A percentile compares a stretch with the other conserved stretches of the same genome.
These are phyloP conservation scores for Pycnococcus provasolii DNA, from an alignment of 139 green algal genomes.

Conservation along the genomic window DNA sequence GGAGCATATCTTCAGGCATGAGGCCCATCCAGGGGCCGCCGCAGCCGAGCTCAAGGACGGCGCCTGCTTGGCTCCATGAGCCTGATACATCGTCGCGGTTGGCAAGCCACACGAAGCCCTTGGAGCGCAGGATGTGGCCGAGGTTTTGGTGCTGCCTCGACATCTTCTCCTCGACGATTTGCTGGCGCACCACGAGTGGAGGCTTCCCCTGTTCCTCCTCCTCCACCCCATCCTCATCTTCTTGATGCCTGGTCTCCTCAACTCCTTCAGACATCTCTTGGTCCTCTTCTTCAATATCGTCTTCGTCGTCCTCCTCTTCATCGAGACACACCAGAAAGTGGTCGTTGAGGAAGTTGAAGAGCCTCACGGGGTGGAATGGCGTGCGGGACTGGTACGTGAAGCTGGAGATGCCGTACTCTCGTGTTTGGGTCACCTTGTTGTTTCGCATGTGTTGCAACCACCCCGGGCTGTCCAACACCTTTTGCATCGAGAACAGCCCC, in stretches of 20 bases:
- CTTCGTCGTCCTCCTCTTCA: too few species aligned
- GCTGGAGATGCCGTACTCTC: slow-evolving; percentile 52
- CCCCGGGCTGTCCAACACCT: slow-evolving; percentile 41
- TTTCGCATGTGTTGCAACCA: slow-evolving; percentile 42
- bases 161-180: background rate
- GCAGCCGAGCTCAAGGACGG: slow-evolving; percentile 3
- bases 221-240: slow-evolving; percentile 10
- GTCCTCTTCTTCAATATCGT: too few species aligned
- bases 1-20: too few species aligned
- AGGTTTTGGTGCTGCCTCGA: slow-evolving; percentile 9
- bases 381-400: slow-evolving; percentile 55
- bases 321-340: slow-evolving; percentile 27
- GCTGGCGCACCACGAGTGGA: too few species aligned
- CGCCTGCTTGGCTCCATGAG: slow-evolving; percentile 43
- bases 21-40: slow-evolving; percentile 43
- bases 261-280: too few species aligned
- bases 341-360: slow-evolving; percentile 41
- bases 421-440: slow-evolving; percentile 36
- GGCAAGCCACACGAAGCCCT: slow-evolving; percentile 64
- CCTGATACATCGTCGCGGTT: slow-evolving; percentile 39
- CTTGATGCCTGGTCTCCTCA: too few species aligned
- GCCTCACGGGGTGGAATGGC: slow-evolving; percentile 60
- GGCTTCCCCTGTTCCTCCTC: too few species aligned
- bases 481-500: slow-evolving; percentile 50
- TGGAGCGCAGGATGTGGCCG: slow-evolving; percentile 50